These are phyloP conservation scores for Macrophomina tecta DNA, from an alignment of 2,329 filamentous ascomycete genomes.

Conservation along the genomic window DNA sequence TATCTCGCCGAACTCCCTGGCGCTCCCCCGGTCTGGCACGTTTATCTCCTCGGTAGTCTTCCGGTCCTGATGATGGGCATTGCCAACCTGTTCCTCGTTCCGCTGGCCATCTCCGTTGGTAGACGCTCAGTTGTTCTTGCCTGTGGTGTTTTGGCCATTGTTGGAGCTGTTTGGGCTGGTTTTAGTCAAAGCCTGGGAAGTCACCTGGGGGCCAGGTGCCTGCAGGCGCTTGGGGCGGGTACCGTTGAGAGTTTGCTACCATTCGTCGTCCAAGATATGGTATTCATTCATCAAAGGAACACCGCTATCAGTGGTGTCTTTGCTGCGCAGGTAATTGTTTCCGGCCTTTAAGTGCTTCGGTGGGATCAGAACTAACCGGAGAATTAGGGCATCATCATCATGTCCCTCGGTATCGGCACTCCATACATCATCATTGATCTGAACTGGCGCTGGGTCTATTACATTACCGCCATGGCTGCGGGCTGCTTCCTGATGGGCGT, in stretches of 20 bases:
- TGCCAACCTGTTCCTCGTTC: slow-evolving; percentile 37
- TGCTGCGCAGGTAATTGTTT: slow-evolving; percentile 34
- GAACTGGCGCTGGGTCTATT: slow-evolving; percentile 40
- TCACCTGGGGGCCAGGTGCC: slow-evolving; percentile 37
- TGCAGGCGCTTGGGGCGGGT: slow-evolving; percentile 39
- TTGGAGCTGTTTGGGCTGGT: slow-evolving; percentile 38
- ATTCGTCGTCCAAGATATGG: slow-evolving; percentile 39
- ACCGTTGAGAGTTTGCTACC: slow-evolving; percentile 41
- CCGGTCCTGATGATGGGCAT: slow-evolving; percentile 40
- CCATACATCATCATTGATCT: slow-evolving; percentile 37
- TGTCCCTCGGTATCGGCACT: slow-evolving; percentile 36
- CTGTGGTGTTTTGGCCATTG: slow-evolving; percentile 36
- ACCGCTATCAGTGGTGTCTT: slow-evolving; percentile 38
- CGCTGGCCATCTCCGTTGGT: slow-evolving; percentile 38
- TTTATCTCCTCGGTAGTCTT: slow-evolving; percentile 38
- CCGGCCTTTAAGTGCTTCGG: not conserved
- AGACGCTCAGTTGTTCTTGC: slow-evolving; percentile 36
- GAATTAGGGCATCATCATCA: slow-evolving; percentile 35
- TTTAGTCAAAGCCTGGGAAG: slow-evolving; percentile 34
- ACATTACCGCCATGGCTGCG: slow-evolving; percentile 35
- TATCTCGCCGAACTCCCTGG: slow-evolving; percentile 23
- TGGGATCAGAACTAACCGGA: not conserved
- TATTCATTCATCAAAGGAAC: slow-evolving; percentile 39
- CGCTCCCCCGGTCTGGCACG: slow-evolving; percentile 38
- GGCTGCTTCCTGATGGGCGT: slow-evolving; percentile 35